These are phyloP conservation scores for Saturnispora sekii DNA, from an alignment of 805 yeast species.

Conservation along the genomic window DNA sequence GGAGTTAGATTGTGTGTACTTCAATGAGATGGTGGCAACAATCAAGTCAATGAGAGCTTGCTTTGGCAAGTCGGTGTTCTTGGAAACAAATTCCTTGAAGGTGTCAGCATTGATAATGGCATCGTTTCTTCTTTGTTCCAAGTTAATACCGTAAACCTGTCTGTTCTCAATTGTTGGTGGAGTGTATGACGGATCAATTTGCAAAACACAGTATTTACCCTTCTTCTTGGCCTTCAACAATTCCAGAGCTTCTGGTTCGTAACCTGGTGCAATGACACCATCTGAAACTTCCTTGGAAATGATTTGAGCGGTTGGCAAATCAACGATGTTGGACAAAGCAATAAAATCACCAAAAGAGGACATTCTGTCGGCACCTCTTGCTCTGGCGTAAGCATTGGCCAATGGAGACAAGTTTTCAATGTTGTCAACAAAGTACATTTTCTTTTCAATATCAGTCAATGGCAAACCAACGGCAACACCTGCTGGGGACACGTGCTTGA, in stretches of 20 bases:
- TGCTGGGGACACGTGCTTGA: constrained; percentile 98
- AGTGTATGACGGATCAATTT: constrained; percentile 88
- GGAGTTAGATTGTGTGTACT: constrained; percentile 97
- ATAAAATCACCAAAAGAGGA: constrained; percentile 98
- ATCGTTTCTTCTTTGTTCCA: constrained; percentile 96
- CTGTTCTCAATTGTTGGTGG: constrained; percentile 81
- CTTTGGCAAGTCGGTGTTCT: constrained; percentile 78
- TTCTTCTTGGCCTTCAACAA: constrained; percentile 86
- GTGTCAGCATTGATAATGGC: constrained; percentile 87
- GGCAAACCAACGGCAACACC: constrained; percentile 98
- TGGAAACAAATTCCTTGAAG: constrained; percentile 84
- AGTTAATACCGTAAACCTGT: constrained; percentile 90
- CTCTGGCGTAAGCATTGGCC: constrained; percentile 98
- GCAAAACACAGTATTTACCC: constrained; percentile 94
- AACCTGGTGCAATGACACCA: constrained; percentile 99
- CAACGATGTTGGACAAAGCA: constrained; percentile 94
- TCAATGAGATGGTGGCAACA: constrained; percentile 94
- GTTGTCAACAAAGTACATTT: constrained; percentile 89
- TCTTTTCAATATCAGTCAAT: constrained; percentile 80
- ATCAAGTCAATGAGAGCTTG: constrained; percentile 91
- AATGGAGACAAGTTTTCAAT: constrained; percentile 92
- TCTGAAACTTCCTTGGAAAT: constrained; percentile 96
- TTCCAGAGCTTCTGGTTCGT: constrained; percentile 82
- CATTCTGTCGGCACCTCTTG: constrained; percentile 99
- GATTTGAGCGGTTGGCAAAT: constrained; percentile 91